Conservation (phyloP, 768 basidiomycete genomes). For the Trametes cingulata region DNA sequence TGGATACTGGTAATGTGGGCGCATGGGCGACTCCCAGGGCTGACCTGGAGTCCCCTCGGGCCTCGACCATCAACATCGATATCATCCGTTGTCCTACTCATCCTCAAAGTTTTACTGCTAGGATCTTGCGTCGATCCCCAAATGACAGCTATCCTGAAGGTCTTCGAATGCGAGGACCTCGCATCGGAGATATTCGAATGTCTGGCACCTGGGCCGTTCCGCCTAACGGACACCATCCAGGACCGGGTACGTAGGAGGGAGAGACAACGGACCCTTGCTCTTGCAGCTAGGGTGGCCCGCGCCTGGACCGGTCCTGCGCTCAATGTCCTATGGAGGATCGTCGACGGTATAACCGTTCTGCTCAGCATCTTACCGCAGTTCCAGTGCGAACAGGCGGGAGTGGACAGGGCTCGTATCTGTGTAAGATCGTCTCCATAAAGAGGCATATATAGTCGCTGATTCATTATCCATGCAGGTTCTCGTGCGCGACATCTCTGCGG, state of each 20-base stretch:
- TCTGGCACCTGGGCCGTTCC: not conserved
- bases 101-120: too few species aligned
- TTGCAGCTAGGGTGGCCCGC: conserved; percentile 2
- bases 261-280: not conserved
- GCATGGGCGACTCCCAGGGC: too few species aligned
- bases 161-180: not conserved
- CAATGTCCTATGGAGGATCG: conserved; percentile 6
- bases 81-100: too few species aligned
- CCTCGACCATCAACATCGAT: too few species aligned
- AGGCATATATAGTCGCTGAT: too few species aligned
- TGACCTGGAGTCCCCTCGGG: too few species aligned
- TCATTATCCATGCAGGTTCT: not conserved
- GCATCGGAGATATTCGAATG: not conserved
- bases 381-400: too few species aligned
- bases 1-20: too few species aligned
- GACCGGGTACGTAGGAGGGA: not conserved
- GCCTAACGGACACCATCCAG: not conserved
- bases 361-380: not conserved
- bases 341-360: not conserved
- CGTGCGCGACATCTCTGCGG: not conserved
- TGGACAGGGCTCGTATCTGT: too few species aligned
- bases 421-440: too few species aligned
- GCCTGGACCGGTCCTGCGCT: not conserved
- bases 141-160: not conserved
- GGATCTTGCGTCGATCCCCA: too few species aligned